A percentile compares a stretch with the other conserved stretches of the same genome.
phyloP scores from a whole-genome alignment of 495 filamentous ascomycete genomes.

The Daldinia grandis region DNA sequence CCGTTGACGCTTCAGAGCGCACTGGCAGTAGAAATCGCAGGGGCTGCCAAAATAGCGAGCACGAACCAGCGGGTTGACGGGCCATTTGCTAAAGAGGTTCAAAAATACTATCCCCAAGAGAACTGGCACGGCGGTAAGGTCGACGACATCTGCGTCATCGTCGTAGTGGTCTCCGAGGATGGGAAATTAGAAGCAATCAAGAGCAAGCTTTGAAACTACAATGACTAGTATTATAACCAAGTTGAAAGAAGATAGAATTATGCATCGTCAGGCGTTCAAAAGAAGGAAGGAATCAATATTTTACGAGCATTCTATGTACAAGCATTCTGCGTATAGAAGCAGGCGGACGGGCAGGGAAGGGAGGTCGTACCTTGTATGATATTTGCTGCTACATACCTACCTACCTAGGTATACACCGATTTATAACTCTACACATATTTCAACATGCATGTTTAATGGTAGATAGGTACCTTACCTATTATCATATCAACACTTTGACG shows the following conservation, averaged over 20 bases:
- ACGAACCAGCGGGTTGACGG: conserved; percentile 79
- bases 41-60: conserved; percentile 85
- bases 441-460: not conserved
- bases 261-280: conserved; percentile 37
- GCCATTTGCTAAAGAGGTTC: conserved; percentile 93
- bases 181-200: conserved; percentile 43
- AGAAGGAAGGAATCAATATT: conserved; percentile 18
- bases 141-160: conserved; percentile 87
- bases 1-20: conserved; percentile 70
- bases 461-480: conserved; percentile 15
- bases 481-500: not conserved
- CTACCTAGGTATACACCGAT: not conserved
- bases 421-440: conserved; percentile 8
- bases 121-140: conserved; percentile 86
- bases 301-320: conserved; percentile 4
- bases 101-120: conserved; percentile 83
- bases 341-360: not conserved
- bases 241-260: conserved; percentile 16
- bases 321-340: conserved; percentile 15
- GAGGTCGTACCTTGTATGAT: not conserved
- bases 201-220: conserved; percentile 48
- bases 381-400: conserved; percentile 1
- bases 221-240: not conserved
- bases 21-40: conserved; percentile 78
- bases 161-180: conserved; percentile 73